These are phyloP conservation scores for Cicer bijugum DNA, from an alignment of 306 rosid species.

Conservation along the genomic window DNA sequence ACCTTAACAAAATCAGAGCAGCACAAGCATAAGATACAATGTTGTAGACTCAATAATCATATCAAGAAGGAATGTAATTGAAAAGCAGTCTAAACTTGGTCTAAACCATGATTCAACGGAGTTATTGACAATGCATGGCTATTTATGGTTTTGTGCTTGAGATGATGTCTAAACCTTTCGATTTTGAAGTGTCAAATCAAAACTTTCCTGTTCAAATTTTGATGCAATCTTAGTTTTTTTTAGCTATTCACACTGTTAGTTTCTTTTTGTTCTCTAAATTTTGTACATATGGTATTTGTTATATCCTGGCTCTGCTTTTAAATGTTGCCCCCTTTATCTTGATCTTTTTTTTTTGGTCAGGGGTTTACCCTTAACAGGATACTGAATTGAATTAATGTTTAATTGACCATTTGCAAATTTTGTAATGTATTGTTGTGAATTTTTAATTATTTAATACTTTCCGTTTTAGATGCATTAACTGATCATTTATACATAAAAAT, in stretches of 20 bases:
- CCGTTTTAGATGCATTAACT: constrained; percentile 14
- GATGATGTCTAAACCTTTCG: neutral
- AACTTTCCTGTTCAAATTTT: constrained; percentile 22
- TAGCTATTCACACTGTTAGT: neutral
- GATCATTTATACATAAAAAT: constrained; percentile 41
- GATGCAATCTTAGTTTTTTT: neutral
- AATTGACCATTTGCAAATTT: constrained; percentile 11
- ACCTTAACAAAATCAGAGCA: constrained; percentile 27
- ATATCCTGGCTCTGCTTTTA: neutral
- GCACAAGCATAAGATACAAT: constrained; percentile 1
- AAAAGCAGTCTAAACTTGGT: neutral
- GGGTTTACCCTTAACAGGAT: constrained; percentile 10
- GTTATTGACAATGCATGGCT: constrained; percentile 20
- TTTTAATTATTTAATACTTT: constrained; percentile 5
- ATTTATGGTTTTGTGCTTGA: neutral
- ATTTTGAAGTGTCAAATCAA: constrained; percentile 1
- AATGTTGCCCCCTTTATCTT: neutral
- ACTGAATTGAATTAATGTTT: constrained; percentile 10
- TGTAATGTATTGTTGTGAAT: neutral
- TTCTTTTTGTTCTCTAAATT: constrained; percentile 5
- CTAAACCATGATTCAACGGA: constrained; percentile 1
- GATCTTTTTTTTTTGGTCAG: neutral
- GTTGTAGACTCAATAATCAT: neutral
- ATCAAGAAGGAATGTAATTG: neutral
- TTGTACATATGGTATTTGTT: neutral